These are phyloP conservation scores for Potentilla sterilis DNA, from an alignment of 306 rosid species.

Conservation along the genomic window DNA sequence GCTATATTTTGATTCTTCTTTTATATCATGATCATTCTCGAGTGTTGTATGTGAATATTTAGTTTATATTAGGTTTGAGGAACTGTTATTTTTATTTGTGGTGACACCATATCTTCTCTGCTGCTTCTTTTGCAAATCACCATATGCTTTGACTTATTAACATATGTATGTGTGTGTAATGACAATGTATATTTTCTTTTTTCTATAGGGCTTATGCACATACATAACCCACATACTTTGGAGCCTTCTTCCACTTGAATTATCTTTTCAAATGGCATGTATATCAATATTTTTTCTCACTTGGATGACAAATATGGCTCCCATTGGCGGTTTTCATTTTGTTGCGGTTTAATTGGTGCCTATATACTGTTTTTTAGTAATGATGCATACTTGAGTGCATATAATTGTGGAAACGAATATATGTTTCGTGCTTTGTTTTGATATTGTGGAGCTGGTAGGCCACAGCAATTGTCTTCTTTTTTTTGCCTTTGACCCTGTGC, in stretches of 20 bases:
- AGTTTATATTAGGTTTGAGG: not conserved
- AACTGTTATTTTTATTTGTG: not conserved
- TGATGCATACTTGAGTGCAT: not conserved
- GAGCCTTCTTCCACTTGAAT: slow-evolving; percentile 24
- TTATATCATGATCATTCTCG: slow-evolving; percentile 4
- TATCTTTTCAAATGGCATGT: slow-evolving; percentile 27
- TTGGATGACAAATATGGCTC: not conserved
- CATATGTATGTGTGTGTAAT: not conserved
- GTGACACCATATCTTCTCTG: not conserved
- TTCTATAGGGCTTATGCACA: slow-evolving; percentile 17
- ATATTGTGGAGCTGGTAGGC: not conserved
- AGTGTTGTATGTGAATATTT: not conserved
- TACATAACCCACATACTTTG: slow-evolving; percentile 20
- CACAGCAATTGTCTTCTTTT: not conserved
- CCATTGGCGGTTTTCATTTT: slow-evolving; percentile 2
- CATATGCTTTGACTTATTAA: not conserved
- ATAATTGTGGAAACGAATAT: not conserved
- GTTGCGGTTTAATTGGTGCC: not conserved
- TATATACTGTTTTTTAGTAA: not conserved
- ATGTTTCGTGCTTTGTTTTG: not conserved
- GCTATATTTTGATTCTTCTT: not conserved
- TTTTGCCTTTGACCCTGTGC: slow-evolving; percentile 4
- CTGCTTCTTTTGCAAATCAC: slow-evolving; percentile 19
- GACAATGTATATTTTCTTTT: slow-evolving; percentile 4
- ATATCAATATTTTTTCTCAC: slow-evolving; percentile 18